Base-by-base conservation (phyloP, 345 rosid genomes). In the Mallotus nudiflorus region DNA sequence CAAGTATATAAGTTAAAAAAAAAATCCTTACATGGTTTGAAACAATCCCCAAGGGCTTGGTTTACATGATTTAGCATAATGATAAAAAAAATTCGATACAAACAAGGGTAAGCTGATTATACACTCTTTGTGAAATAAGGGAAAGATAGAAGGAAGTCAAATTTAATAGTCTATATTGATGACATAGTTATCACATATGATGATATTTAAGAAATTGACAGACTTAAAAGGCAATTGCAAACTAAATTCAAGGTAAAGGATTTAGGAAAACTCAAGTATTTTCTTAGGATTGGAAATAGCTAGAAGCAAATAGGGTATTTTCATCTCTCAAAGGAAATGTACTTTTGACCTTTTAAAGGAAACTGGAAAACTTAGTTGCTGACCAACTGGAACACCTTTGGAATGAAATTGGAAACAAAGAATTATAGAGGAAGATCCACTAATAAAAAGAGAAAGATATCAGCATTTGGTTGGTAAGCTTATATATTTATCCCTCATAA, bases 1-100 rank as follows among this genome's bases (percentile, higher is more conserved):
- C 14, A 55, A 6, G 50, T 62, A 10, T 62, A 25, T n/a, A 62
- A 62, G 49, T 25, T 39, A n/a, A 46, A n/a, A n/a, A 62, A 62
- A 27, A 62, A 62, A 24, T 62, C 66, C 15, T 49, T 62, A 6
- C 20, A 62, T 62, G 51, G 66, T 1, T 10, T 39, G 6, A 62
- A 62, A 62, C 42, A 62, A 29, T 62, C 54, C 7, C 67, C 67
- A 0, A 0, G 51, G 20, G 37, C 28, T 46, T 64, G 53, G 67
- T 64, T 64, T 29, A 29, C 18, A 16, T n/a, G 54, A 64, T 64
- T 64, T 25, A 48, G 67, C 18, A 3, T 9, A 1, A 33, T 16
- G 9, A 28, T 45, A 7, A 42, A 24, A 3, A 3, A 5, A 2
- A 44, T 44, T 64, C 33, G 54, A 2, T 64, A 20, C 11, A 42